Evolutionary conservation across 2,329 filamentous ascomycete genomes (phyloP).

Genomic region (Albifimbria verrucaria): DNA sequence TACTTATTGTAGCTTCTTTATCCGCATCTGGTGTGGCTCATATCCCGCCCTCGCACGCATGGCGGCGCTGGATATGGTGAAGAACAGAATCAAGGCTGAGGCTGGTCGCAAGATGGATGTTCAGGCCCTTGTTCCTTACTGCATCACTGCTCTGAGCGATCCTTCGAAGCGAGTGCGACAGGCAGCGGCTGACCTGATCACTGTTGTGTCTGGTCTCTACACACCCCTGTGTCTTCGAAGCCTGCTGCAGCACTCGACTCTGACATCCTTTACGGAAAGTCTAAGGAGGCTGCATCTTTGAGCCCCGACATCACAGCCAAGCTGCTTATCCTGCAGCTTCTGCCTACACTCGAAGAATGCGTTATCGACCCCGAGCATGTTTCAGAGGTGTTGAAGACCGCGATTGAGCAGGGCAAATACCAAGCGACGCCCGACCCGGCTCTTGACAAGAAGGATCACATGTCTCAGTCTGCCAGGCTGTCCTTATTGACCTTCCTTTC

Average conservation of each 20-base stretch:
- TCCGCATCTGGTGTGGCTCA: slow-evolving; percentile 69
- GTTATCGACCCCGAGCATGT: slow-evolving; percentile 75
- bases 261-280: slow-evolving; percentile 62
- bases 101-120: slow-evolving; percentile 58
- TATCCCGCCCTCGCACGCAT: slow-evolving; percentile 67
- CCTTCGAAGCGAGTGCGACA: slow-evolving; percentile 71
- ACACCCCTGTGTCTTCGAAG: slow-evolving; percentile 30
- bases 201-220: slow-evolving; percentile 52
- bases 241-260: slow-evolving; percentile 55
- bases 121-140: slow-evolving; percentile 80
- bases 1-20: slow-evolving; percentile 73
- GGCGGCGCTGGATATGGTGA: slow-evolving; percentile 65
- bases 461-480: slow-evolving; percentile 59
- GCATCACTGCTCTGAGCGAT: slow-evolving; percentile 71
- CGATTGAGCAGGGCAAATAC: slow-evolving; percentile 39
- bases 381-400: slow-evolving; percentile 51
- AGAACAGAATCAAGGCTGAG: slow-evolving; percentile 50
- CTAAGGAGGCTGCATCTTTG: slow-evolving; percentile 54
- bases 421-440: slow-evolving; percentile 25
- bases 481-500: slow-evolving; percentile 70
- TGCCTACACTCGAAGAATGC: slow-evolving; percentile 80
- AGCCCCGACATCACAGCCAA: slow-evolving; percentile 53
- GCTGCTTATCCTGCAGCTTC: slow-evolving; percentile 63
- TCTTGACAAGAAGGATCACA: slow-evolving; percentile 50
- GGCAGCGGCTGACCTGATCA: slow-evolving; percentile 66